Conservation (phyloP, 2,329 filamentous ascomycete genomes). For the Fusarium sterilihyphosum region DNA sequence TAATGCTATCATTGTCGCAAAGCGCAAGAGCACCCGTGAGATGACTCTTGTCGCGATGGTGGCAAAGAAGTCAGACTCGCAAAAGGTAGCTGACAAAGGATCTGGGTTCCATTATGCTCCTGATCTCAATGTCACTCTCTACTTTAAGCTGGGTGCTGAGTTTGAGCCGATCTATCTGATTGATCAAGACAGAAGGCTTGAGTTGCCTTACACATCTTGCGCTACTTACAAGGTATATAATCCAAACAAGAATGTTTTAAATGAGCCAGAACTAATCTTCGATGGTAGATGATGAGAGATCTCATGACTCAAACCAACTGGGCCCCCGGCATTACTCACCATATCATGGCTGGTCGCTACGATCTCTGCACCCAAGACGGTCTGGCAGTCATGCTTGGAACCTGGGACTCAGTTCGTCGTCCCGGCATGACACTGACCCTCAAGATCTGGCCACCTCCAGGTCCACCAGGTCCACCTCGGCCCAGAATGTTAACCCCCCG, state of each 20-base stretch:
- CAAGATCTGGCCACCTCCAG: background rate
- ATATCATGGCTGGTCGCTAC: background rate
- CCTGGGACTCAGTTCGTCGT: background rate
- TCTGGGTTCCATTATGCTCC: background rate
- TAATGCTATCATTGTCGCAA: background rate
- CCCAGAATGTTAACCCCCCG: too few relatives aligned
- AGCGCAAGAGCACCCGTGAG: background rate
- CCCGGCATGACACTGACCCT: background rate
- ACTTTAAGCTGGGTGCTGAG: background rate
- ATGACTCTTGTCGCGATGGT: background rate
- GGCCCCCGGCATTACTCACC: background rate
- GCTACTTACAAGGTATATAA: background rate
- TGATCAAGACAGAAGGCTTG: background rate
- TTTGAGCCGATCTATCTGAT: background rate
- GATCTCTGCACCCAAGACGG: background rate
- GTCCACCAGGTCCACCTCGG: background rate
- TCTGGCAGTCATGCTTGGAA: background rate
- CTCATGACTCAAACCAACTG: background rate
- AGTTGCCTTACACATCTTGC: background rate
- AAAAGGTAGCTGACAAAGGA: background rate
- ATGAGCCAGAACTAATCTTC: background rate
- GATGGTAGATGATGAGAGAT: background rate
- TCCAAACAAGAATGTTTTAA: accelerated
- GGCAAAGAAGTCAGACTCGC: background rate
- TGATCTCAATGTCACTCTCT: background rate